A percentile compares a stretch with the other conserved stretches of the same genome.
These are phyloP conservation scores for Panus rudis DNA, from an alignment of 768 basidiomycete species.

Conservation along the genomic window DNA sequence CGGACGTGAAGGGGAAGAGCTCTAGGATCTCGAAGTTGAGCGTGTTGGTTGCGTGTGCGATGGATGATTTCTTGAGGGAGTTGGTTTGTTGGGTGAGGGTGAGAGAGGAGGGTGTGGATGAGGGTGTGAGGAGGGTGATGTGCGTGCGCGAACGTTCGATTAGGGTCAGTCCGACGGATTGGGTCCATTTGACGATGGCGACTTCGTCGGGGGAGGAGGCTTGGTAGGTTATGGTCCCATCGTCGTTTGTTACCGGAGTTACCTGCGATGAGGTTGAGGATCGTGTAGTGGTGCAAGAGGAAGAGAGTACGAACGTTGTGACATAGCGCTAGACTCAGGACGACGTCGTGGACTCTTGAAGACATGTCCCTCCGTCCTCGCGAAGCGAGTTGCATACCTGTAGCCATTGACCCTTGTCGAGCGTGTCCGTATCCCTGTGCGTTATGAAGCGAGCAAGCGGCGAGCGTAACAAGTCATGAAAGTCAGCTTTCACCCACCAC, in stretches of 20 bases:
- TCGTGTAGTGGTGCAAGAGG: background rate
- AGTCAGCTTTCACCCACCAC: background rate
- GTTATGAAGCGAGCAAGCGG: conserved; percentile 5
- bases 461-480: conserved; percentile 4
- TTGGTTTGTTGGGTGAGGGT: too few relatives aligned
- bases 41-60: too few relatives aligned
- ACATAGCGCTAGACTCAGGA: conserved; percentile 88
- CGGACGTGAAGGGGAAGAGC: conserved; percentile 97
- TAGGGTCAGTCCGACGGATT: conserved; percentile 87
- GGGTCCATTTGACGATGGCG: conserved; percentile 96
- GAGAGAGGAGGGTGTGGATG: conserved; percentile 37
- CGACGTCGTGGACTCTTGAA: conserved; percentile 85
- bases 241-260: conserved; percentile 91
- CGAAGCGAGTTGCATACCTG: conserved; percentile 76
- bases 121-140: conserved; percentile 77
- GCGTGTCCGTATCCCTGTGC: too few relatives aligned
- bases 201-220: conserved; percentile 99
- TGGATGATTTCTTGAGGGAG: too few relatives aligned
- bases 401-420: conserved; percentile 52
- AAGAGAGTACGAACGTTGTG: conserved; percentile 69
- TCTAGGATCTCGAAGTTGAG: conserved; percentile 83
- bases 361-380: conserved; percentile 93
- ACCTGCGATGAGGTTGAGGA: conserved; percentile 44
- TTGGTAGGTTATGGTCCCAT: conserved; percentile 93
- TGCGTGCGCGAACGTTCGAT: conserved; percentile 82